These are phyloP conservation scores for Pseudogymnoascus sp. DNA, from an alignment of 2,329 filamentous ascomycete genomes.

Conservation along the genomic window DNA sequence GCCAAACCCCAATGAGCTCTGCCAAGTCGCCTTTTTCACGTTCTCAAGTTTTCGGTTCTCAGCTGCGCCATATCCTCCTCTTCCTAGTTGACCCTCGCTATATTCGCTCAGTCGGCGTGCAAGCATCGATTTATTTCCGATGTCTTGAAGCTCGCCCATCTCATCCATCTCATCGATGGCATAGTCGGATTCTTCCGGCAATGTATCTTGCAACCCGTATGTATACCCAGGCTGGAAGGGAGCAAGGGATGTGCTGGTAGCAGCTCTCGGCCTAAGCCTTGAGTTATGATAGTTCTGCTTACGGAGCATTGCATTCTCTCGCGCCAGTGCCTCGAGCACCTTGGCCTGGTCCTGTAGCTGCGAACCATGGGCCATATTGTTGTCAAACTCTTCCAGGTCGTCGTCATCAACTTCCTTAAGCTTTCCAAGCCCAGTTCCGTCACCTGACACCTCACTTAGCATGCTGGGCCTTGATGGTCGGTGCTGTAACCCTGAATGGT, in stretches of 20 bases:
- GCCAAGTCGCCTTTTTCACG: slow-evolving; percentile 65
- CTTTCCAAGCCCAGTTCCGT: slow-evolving; percentile 57
- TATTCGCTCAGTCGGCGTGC: slow-evolving; percentile 34
- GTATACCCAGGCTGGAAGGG: slow-evolving; percentile 50
- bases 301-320: slow-evolving; percentile 58
- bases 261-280: slow-evolving; percentile 52
- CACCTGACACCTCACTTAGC: slow-evolving; percentile 65
- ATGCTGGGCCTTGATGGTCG: slow-evolving; percentile 74
- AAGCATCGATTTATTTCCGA: slow-evolving; percentile 25
- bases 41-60: slow-evolving; percentile 60
- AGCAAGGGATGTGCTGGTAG: slow-evolving; percentile 40
- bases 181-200: slow-evolving; percentile 62
- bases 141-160: slow-evolving; percentile 41
- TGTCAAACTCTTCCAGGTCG: slow-evolving; percentile 45
- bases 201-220: slow-evolving; percentile 52
- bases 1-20: slow-evolving; percentile 62
- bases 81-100: slow-evolving; percentile 9
- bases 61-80: slow-evolving; percentile 16
- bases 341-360: slow-evolving; percentile 54
- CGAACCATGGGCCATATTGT: slow-evolving; percentile 49
- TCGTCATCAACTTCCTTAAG: slow-evolving; percentile 66
- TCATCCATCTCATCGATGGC: slow-evolving; percentile 70
- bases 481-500: slow-evolving; percentile 67
- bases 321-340: slow-evolving; percentile 55
- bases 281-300: slow-evolving; percentile 51